Conservation (phyloP, 2,329 filamentous ascomycete species). For the Cytospora schulzeri region DNA sequence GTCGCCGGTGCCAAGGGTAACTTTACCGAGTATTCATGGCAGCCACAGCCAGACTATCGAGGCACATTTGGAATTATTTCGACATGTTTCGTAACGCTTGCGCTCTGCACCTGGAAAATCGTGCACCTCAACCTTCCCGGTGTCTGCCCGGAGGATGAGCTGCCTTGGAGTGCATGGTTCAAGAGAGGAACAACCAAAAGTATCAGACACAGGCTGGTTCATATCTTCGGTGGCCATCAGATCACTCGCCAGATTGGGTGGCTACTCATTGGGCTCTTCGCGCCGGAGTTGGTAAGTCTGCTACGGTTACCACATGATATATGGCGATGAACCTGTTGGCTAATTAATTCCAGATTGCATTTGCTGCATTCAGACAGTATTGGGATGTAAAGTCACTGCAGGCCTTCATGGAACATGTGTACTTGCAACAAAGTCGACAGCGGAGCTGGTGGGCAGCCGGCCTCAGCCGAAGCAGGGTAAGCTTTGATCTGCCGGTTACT, state of each 20-base stretch:
- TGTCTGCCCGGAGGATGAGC: constrained; percentile 14
- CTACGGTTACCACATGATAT: neutral
- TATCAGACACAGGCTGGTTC: constrained; percentile 15
- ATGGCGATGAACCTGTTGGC: neutral
- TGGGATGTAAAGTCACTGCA: constrained; percentile 20
- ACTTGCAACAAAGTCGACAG: constrained; percentile 2
- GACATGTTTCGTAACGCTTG: constrained; percentile 21
- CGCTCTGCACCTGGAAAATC: constrained; percentile 21
- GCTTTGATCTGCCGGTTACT: neutral
- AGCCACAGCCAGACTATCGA: constrained; percentile 13
- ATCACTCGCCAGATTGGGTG: constrained; percentile 21
- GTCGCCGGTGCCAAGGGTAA: constrained; percentile 18
- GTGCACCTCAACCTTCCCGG: constrained; percentile 21
- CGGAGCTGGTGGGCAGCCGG: constrained; percentile 16
- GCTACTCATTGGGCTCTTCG: constrained; percentile 19
- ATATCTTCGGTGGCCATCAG: constrained; percentile 21
- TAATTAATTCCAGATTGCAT: constrained; percentile 8
- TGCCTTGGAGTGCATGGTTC: constrained; percentile 19
- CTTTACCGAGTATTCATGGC: constrained; percentile 11
- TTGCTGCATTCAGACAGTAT: constrained; percentile 21
- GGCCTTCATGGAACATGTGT: constrained; percentile 17
- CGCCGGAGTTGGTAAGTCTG: constrained; percentile 19
- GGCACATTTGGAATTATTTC: constrained; percentile 19
- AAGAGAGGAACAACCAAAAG: constrained; percentile 12
- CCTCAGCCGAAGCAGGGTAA: constrained; percentile 4